A percentile compares a stretch with the other conserved stretches of the same genome.
These are phyloP conservation scores for Aspergillus sp. DNA, from an alignment of 2,329 filamentous ascomycete genomes.

Conservation along the genomic window DNA sequence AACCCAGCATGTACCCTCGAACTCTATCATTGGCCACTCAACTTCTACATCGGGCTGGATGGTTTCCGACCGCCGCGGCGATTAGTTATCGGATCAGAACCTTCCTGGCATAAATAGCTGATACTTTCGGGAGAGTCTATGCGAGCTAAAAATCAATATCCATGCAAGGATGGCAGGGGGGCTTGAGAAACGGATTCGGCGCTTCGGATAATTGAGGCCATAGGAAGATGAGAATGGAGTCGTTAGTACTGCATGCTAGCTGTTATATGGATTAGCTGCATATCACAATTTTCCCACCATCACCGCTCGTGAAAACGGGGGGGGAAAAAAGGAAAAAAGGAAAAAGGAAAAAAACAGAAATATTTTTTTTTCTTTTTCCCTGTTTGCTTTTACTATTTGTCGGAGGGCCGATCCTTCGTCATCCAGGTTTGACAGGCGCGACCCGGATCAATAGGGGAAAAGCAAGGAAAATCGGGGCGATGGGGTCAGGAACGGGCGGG, in stretches of 20 bases:
- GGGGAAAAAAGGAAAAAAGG: too few relatives aligned
- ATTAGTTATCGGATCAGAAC: slow-evolving; percentile 1
- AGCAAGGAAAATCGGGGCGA: background rate
- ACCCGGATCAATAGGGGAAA: background rate
- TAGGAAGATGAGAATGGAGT: background rate
- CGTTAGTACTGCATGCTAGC: background rate
- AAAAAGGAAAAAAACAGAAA: background rate
- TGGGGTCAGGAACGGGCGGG: background rate
- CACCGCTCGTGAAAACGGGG: background rate
- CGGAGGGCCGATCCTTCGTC: background rate
- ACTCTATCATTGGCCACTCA: background rate
- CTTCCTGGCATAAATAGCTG: background rate
- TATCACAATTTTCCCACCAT: background rate
- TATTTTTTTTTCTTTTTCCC: background rate
- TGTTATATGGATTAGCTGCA: background rate
- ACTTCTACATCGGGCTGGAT: background rate
- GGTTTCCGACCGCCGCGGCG: background rate
- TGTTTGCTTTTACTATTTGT: background rate
- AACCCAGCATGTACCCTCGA: background rate
- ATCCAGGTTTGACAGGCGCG: background rate
- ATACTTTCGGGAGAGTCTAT: background rate
- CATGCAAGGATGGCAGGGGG: slow-evolving; percentile 6
- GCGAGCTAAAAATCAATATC: slow-evolving; percentile 1
- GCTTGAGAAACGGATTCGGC: background rate
- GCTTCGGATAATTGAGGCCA: too few relatives aligned